phyloP scores from a whole-genome alignment of 371 early-diverging fungal species.

The Apophysomyces trapeziformis region DNA sequence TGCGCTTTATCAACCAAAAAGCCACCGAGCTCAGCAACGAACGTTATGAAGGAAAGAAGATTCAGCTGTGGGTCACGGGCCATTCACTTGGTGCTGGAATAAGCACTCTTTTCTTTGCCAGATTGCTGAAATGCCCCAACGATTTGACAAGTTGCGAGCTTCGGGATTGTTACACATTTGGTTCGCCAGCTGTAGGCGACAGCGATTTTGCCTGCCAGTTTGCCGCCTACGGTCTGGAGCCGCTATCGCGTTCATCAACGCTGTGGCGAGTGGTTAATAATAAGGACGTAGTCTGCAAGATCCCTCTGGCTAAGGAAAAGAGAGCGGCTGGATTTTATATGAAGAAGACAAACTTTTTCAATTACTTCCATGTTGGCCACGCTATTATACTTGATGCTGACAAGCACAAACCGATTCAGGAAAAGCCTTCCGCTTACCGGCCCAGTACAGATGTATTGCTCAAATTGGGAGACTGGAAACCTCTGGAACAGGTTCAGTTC shows the following conservation, averaged over 20 bases:
- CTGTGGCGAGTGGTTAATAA: conserved; percentile 38
- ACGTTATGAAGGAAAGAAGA: conserved; percentile 1
- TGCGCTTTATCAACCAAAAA: conserved; percentile 34
- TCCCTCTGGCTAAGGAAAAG: conserved; percentile 28
- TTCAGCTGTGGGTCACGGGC: conserved; percentile 53
- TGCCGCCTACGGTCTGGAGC: conserved; percentile 12
- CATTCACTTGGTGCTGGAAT: conserved; percentile 53
- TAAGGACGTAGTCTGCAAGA: conserved; percentile 24
- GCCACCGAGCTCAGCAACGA: conserved; percentile 14
- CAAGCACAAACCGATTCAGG: too few species aligned
- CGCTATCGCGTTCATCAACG: conserved; percentile 16
- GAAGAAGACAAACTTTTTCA: conserved; percentile 21
- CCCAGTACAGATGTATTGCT: too few species aligned
- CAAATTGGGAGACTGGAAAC: too few species aligned
- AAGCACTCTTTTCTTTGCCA: conserved; percentile 41
- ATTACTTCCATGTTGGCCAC: conserved; percentile 35
- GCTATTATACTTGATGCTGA: conserved; percentile 18
- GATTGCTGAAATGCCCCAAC: conserved; percentile 34
- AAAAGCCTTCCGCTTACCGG: too few species aligned
- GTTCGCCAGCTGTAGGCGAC: conserved; percentile 47
- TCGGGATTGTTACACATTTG: conserved; percentile 41
- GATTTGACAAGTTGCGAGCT: conserved; percentile 21
- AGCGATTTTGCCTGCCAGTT: conserved; percentile 36
- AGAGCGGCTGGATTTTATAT: conserved; percentile 9
- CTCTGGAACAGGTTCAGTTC: too few species aligned